phyloP scores from a whole-genome alignment of 1,284 basidiomycete species.

The Afroboletus lepidellus region DNA sequence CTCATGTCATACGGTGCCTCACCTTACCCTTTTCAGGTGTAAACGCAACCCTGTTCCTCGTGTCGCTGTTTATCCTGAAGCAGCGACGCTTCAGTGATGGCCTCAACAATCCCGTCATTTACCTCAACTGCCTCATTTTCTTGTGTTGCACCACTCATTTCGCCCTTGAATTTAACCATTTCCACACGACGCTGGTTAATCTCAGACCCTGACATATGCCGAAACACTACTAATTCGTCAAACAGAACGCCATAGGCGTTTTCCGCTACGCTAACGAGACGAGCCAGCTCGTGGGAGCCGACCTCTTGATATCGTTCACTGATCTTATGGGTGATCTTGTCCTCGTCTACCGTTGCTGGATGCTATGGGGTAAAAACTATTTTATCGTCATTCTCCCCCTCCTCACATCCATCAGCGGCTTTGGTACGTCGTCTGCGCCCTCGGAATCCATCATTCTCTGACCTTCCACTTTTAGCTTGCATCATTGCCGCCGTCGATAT shows the following conservation, averaged over 20 bases:
- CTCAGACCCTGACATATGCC: background rate
- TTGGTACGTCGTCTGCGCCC: conserved; percentile 27
- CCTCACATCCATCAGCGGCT: conserved; percentile 32
- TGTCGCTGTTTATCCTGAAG: conserved; percentile 26
- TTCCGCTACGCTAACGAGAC: conserved; percentile 33
- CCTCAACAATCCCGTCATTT: conserved; percentile 25
- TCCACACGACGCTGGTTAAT: conserved; percentile 34
- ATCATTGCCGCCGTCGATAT: conserved; percentile 24
- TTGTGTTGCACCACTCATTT: conserved; percentile 37
- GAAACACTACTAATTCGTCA: background rate
- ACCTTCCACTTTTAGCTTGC: conserved; percentile 23
- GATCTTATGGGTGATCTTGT: conserved; percentile 39
- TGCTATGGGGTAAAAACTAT: conserved; percentile 35
- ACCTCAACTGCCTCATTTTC: conserved; percentile 33
- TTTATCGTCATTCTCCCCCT: conserved; percentile 34
- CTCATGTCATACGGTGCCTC: background rate
- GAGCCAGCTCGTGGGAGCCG: conserved; percentile 27
- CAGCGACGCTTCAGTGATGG: conserved; percentile 6
- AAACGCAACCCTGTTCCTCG: conserved; percentile 28
- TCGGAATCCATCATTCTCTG: background rate
- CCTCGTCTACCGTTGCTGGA: conserved; percentile 42
- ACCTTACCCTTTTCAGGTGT: conserved; percentile 15
- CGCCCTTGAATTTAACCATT: conserved; percentile 40
- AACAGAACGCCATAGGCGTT: conserved; percentile 24
- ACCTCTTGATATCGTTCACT: conserved; percentile 37